Percentiles rank a stretch among this genome's conserved stretches.
phyloP scores from a whole-genome alignment of 2,329 filamentous ascomycete species.

The Parastagonospora nodorum region DNA sequence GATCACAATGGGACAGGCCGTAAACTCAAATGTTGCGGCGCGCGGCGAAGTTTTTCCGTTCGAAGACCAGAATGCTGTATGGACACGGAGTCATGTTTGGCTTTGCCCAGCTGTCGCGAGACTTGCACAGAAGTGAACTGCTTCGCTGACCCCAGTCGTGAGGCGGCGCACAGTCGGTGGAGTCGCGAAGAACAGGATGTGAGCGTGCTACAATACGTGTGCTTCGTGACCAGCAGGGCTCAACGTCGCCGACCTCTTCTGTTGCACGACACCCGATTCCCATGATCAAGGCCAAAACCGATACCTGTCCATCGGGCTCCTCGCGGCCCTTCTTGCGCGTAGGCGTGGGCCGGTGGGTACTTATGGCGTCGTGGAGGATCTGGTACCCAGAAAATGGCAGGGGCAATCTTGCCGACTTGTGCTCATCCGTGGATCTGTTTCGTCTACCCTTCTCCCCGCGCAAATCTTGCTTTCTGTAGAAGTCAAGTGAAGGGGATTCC shows the following conservation, averaged over 20 bases:
- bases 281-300: conserved; percentile 23
- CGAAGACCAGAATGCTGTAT: not conserved
- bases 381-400: conserved; percentile 19
- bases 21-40: conserved; percentile 3
- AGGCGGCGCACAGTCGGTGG: conserved; percentile 8
- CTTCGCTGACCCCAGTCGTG: conserved; percentile 27
- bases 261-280: conserved; percentile 25
- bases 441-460: conserved; percentile 25
- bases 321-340: not conserved
- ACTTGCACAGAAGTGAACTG: not conserved
- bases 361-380: conserved; percentile 6
- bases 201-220: conserved; percentile 18
- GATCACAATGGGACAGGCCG: conserved; percentile 10
- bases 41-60: conserved; percentile 3
- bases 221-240: conserved; percentile 21
- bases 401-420: conserved; percentile 15
- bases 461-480: conserved; percentile 23
- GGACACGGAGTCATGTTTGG: not conserved
- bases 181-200: conserved; percentile 14
- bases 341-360: conserved; percentile 6
- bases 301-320: conserved; percentile 29
- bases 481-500: conserved; percentile 15
- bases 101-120: not conserved
- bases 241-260: conserved; percentile 34
- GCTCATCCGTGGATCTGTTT: conserved; percentile 19